Conservation (phyloP, 129 eudicot genomes). For the Escallonia herrerae region DNA sequence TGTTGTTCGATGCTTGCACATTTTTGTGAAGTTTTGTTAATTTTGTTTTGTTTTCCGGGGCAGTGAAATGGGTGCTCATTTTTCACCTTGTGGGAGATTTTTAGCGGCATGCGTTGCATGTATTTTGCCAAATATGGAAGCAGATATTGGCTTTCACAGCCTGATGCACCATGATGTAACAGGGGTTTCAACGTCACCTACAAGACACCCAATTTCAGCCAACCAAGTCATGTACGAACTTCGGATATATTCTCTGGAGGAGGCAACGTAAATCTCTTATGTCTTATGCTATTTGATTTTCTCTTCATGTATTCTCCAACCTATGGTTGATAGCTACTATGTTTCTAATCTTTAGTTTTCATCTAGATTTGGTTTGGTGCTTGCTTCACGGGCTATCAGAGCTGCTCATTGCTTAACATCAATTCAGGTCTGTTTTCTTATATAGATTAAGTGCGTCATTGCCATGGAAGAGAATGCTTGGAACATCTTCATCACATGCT, state of each 20-base stretch:
- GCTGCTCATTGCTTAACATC: slow-evolving; percentile 99
- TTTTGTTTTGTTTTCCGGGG: background rate
- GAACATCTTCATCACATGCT: no score
- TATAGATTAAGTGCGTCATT: no score
- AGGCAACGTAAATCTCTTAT: slow-evolving; percentile 63
- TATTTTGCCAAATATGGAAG: slow-evolving; percentile 65
- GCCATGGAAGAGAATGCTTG: no score
- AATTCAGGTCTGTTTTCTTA: slow-evolving; percentile 59
- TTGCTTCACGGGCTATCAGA: slow-evolving; percentile 75
- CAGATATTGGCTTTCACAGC: slow-evolving; percentile 60
- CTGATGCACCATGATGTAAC: slow-evolving; percentile 49
- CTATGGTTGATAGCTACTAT: background rate
- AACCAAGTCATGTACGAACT: slow-evolving; percentile 90
- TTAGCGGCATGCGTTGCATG: slow-evolving; percentile 90
- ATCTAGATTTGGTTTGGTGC: slow-evolving; percentile 76
- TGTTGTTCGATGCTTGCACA: slow-evolving; percentile 1
- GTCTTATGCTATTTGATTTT: background rate
- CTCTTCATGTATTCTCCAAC: background rate
- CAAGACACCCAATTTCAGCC: slow-evolving; percentile 79
- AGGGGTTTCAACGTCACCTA: slow-evolving; percentile 70
- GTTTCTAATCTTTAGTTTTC: background rate
- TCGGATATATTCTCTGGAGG: slow-evolving; percentile 91
- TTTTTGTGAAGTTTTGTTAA: background rate
- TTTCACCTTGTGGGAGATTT: slow-evolving; percentile 89
- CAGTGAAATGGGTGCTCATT: slow-evolving; percentile 99